Percentiles rank a stretch among this genome's conserved stretches.
Evolutionary conservation across 345 rosid species (phyloP).

Genomic region (Eucalyptus camaldulensis): DNA sequence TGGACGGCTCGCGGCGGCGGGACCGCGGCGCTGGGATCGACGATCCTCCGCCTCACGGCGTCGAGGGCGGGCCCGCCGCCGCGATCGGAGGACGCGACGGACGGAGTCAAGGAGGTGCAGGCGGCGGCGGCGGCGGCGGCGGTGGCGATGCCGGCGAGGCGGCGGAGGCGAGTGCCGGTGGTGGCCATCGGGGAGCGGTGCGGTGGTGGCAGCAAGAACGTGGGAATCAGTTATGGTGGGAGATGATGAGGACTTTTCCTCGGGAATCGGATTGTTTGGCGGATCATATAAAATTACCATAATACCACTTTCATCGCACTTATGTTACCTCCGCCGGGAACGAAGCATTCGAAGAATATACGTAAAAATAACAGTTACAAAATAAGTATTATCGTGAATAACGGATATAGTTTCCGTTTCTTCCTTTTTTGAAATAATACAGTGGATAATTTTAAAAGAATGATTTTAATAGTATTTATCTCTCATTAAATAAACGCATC

Average conservation of each 20-base stretch:
- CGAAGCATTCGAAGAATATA: background rate
- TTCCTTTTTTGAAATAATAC: background rate
- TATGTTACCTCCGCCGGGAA: background rate
- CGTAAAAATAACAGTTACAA: background rate
- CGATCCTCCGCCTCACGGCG: constrained; percentile 28
- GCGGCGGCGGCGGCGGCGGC: constrained; percentile 15
- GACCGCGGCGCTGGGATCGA: constrained; percentile 33
- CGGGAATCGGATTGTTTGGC: constrained; percentile 6
- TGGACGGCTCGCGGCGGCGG: constrained; percentile 73
- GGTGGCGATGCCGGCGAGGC: constrained; percentile 43
- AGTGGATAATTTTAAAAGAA: background rate
- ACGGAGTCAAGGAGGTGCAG: constrained; percentile 14
- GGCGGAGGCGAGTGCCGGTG: constrained; percentile 43
- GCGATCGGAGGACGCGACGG: constrained; percentile 40
- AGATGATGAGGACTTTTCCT: background rate
- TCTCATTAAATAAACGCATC: background rate
- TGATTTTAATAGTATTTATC: background rate
- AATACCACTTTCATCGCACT: background rate
- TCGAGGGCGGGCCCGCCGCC: constrained; percentile 26
- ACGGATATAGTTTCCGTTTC: background rate
- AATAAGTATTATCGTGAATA: background rate
- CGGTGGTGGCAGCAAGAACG: background rate
- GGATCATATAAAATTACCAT: background rate
- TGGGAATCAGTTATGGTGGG: background rate
- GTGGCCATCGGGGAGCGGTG: background rate